Evolutionary conservation across 208 protist genomes (phyloP), one percentile per base, ranked within the genome.

Genomic region (Crithidia bombi): DNA sequence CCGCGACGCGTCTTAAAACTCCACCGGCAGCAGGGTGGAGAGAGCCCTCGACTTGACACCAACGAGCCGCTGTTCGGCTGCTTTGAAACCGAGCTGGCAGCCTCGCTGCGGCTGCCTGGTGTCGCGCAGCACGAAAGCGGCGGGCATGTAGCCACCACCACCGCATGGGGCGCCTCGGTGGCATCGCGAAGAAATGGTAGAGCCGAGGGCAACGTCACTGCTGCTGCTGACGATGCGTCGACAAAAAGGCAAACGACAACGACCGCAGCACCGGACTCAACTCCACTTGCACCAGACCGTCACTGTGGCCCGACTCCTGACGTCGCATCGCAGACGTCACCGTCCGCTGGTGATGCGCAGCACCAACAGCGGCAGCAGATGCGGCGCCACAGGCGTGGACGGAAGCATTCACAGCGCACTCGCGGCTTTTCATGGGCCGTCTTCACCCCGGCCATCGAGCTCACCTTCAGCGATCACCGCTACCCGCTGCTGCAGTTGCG

Each of bases 381-480:
- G 11, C 36, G 52, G 17, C 39, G 17, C 14, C 62, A 28, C 5
- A 47, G 38, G n/a, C 35, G 44, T 25, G 23, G 11, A 35, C 26
- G 38, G 19, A 2, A 46, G 25, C 65, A 23, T 23, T 33, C 52
- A 28, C 58, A 65, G n/a, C n/a, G n/a, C 35, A 21, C 47, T 9
- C 72, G 26, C 47, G 56, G 51, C 43, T 56, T 78, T 66, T 83
- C 80, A 0, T 67, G 85, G 32, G 75, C 66, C 7, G 51, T 81
- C 15, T 82, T 83, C 39, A 70, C 79, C 10, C 71, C 83, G 10
- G 39, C 76, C 11, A 54, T 84, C n/a, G 79, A 87, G 54, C 36
- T 90, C 25, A 89, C 80, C 32, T 35, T 93, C 15, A 89, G 87
- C 44, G 85, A 89, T 59, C 62, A 86, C 25, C 83, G 82, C 33